Evolutionary conservation across 306 rosid species (phyloP).

Genomic region (Alnus glutinosa): DNA sequence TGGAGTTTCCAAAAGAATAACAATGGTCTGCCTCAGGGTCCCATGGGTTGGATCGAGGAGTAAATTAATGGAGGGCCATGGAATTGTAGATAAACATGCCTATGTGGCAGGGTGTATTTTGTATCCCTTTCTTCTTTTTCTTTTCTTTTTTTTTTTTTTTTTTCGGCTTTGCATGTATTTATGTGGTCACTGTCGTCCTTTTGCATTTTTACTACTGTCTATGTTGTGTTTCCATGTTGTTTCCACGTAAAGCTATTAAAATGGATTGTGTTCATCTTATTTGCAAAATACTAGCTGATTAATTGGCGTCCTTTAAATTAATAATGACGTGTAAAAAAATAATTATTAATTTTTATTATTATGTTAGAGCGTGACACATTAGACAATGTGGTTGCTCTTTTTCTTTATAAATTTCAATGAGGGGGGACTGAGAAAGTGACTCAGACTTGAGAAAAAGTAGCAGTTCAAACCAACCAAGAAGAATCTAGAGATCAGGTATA

Average conservation of each 20-base stretch:
- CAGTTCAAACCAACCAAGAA: not conserved
- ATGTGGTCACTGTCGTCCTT: conserved; percentile 28
- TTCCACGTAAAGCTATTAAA: conserved; percentile 16
- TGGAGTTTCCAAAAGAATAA: conserved; percentile 36
- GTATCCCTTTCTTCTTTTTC: conserved; percentile 28
- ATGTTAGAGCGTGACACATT: too few species aligned
- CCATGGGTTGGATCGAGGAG: not conserved
- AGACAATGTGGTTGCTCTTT: too few species aligned
- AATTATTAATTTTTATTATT: too few species aligned
- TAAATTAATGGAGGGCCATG: conserved; percentile 32
- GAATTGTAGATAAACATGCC: conserved; percentile 62
- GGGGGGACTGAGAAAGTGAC: too few species aligned
- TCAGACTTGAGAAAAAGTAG: too few species aligned
- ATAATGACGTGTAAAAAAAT: too few species aligned
- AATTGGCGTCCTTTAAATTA: too few species aligned
- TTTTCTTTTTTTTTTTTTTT: not conserved
- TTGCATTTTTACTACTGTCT: conserved; percentile 13
- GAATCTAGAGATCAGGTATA: not conserved
- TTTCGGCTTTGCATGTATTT: conserved; percentile 20
- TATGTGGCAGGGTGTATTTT: conserved; percentile 42
- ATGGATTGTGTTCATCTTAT: conserved; percentile 13
- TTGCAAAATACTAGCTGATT: not conserved
- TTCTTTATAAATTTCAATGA: not conserved
- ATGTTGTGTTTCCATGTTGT: conserved; percentile 27
- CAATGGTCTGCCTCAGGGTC: conserved; percentile 26